Conservation (phyloP, 2,329 filamentous ascomycete genomes). For the Aspergillus japonicus region DNA sequence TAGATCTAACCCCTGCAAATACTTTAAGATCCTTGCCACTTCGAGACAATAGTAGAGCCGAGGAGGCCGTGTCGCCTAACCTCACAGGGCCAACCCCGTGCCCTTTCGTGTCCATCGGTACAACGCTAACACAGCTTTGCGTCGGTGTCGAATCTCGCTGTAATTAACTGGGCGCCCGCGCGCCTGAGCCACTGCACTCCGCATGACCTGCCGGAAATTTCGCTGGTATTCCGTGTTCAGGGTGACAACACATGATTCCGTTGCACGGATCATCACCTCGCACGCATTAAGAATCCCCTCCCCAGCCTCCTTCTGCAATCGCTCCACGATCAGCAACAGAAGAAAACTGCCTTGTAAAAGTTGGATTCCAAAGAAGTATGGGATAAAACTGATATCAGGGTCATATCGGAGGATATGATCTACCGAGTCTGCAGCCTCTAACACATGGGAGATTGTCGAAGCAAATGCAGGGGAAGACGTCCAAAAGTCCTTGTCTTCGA, state of each 20-base stretch:
- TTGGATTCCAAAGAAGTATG: constrained; percentile 95
- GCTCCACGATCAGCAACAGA: constrained; percentile 82
- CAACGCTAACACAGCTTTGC: constrained; percentile 77
- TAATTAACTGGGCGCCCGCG: constrained; percentile 81
- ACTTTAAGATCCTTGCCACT: constrained; percentile 1
- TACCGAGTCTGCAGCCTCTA: constrained; percentile 84
- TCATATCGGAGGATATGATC: constrained; percentile 85
- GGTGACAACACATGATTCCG: constrained; percentile 89
- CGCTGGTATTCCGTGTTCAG: constrained; percentile 93
- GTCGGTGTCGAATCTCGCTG: constrained; percentile 77
- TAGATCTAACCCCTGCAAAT: background rate
- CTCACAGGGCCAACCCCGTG: constrained; percentile 67
- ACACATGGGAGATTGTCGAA: constrained; percentile 81
- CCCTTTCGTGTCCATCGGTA: constrained; percentile 93
- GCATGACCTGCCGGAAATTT: constrained; percentile 95
- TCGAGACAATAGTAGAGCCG: background rate
- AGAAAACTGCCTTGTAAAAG: constrained; percentile 87
- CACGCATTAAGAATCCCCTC: constrained; percentile 83
- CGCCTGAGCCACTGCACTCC: constrained; percentile 82
- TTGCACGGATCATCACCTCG: constrained; percentile 87
- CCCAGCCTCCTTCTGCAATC: constrained; percentile 81
- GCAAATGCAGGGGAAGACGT: constrained; percentile 87
- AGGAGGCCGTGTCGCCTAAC: background rate
- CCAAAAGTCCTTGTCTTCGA: constrained; percentile 92
- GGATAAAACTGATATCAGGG: constrained; percentile 91